A percentile compares a stretch with the other conserved stretches of the same genome.
phyloP scores from a whole-genome alignment of 2,329 filamentous ascomycete genomes.

The Paraconiothyrium sp. region DNA sequence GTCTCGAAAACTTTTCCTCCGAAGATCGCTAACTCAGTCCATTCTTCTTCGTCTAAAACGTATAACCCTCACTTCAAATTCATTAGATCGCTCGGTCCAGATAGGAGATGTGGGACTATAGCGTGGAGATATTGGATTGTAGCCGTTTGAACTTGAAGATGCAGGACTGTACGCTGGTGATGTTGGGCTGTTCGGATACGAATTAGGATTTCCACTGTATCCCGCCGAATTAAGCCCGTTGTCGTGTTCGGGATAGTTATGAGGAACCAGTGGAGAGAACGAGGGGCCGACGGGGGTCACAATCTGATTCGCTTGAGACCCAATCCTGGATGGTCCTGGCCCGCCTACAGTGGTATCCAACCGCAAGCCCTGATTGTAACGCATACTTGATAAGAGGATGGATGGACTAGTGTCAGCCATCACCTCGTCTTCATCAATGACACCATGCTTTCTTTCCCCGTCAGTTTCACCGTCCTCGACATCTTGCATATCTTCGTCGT shows the following conservation, averaged over 20 bases:
- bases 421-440: not conserved
- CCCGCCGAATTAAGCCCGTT: too few species aligned
- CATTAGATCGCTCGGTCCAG: not conserved
- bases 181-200: not conserved
- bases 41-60: constrained; percentile 5
- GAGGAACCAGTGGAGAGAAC: not conserved
- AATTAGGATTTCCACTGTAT: not conserved
- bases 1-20: not conserved
- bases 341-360: not conserved
- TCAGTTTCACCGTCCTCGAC: not conserved
- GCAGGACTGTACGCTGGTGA: not conserved
- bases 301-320: not conserved
- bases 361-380: not conserved
- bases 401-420: not conserved
- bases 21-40: not conserved
- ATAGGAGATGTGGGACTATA: not conserved
- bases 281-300: not conserved
- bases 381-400: not conserved
- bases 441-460: not conserved
- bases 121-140: not conserved
- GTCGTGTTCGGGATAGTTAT: not conserved
- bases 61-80: constrained; percentile 9
- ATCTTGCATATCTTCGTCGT: not conserved
- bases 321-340: not conserved
- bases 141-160: not conserved